Evolutionary conservation across 345 rosid genomes (phyloP).

Genomic region (Populus ilicifolia): DNA sequence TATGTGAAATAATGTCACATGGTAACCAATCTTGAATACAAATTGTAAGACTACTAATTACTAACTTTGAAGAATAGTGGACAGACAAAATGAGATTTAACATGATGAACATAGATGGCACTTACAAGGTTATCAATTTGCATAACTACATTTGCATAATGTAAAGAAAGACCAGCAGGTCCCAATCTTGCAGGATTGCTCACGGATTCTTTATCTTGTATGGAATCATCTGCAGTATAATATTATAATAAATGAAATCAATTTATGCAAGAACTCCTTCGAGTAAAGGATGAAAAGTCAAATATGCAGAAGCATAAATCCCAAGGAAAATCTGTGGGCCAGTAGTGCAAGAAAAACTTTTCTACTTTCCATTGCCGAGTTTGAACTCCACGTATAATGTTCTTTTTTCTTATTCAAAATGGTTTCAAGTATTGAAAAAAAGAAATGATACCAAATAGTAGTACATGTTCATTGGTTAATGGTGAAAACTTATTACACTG

Average conservation of each 20-base stretch:
- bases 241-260: background rate
- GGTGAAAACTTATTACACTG: background rate
- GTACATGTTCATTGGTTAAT: background rate
- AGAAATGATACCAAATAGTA: background rate
- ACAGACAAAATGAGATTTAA: background rate
- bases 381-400: background rate
- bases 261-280: background rate
- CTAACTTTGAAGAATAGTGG: background rate
- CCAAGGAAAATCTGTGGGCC: background rate
- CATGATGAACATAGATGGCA: conserved; percentile 3
- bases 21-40: background rate
- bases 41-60: background rate
- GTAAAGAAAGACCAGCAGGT: conserved; percentile 77
- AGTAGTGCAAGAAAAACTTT: background rate
- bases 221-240: conserved; percentile 14
- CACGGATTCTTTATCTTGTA: background rate
- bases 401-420: background rate
- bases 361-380: background rate
- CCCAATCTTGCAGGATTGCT: conserved; percentile 51
- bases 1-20: background rate
- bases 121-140: conserved; percentile 85
- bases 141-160: conserved; percentile 68
- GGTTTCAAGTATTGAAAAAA: background rate
- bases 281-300: background rate
- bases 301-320: background rate